These are phyloP conservation scores for Mycena maculata DNA, from an alignment of 768 basidiomycete genomes.

Conservation along the genomic window DNA sequence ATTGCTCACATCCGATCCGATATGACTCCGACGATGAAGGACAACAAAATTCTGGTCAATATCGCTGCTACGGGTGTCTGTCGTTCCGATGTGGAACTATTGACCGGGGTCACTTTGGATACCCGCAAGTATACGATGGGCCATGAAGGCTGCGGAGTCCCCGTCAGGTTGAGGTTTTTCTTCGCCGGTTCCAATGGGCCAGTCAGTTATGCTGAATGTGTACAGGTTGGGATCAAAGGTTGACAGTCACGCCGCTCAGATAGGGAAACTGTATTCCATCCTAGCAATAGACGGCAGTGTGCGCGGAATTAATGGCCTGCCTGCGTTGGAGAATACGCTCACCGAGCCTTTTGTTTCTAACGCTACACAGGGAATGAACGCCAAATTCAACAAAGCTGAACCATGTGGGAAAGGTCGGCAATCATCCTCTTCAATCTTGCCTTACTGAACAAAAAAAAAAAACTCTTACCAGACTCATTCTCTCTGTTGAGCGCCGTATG, in stretches of 20 bases:
- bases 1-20: too few relatives aligned
- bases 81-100: conserved; percentile 23
- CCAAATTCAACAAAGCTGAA: too few relatives aligned
- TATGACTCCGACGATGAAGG: too few relatives aligned
- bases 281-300: conserved; percentile 7
- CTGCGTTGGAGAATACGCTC: neutral
- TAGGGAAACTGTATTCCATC: conserved; percentile 27
- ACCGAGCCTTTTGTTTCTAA: too few relatives aligned
- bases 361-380: too few relatives aligned
- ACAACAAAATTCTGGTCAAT: conserved; percentile 34
- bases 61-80: conserved; percentile 33
- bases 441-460: too few relatives aligned
- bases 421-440: too few relatives aligned
- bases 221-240: conserved; percentile 33
- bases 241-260: neutral
- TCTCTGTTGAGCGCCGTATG: too few relatives aligned
- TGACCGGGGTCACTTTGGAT: conserved; percentile 27
- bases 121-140: conserved; percentile 27
- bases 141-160: conserved; percentile 30
- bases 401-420: too few relatives aligned
- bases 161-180: conserved; percentile 23
- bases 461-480: too few relatives aligned
- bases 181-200: too few relatives aligned
- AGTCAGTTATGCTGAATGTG: neutral
- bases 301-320: conserved; percentile 11